Evolutionary conservation across 2,329 filamentous ascomycete species (phyloP).

Genomic region (Scortechinia acanthostroma): DNA sequence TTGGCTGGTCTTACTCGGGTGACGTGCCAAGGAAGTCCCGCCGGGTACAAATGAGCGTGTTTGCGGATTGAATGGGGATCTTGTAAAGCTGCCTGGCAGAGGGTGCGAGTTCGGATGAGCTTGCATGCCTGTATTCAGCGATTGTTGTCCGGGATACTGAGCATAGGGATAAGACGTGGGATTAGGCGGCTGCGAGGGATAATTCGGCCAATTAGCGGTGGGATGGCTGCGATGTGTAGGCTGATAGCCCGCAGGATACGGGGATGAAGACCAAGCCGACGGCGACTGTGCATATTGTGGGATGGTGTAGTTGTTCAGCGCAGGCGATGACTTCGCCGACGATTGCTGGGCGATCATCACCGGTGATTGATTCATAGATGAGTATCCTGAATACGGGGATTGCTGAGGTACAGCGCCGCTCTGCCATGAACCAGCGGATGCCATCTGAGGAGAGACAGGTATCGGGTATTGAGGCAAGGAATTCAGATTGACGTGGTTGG

Average conservation of each 20-base stretch:
- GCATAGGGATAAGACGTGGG: conserved; percentile 37
- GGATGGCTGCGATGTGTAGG: background rate
- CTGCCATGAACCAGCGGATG: background rate
- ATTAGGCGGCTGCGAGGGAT: conserved; percentile 19
- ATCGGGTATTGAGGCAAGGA: background rate
- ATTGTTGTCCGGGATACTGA: conserved; percentile 37
- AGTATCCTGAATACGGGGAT: background rate
- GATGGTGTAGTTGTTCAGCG: background rate
- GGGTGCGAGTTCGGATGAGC: conserved; percentile 22
- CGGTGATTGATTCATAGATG: background rate
- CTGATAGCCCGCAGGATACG: background rate
- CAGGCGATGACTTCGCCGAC: background rate
- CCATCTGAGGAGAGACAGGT: background rate
- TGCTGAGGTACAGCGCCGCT: background rate
- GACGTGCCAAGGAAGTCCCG: conserved; percentile 9
- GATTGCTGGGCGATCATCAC: background rate
- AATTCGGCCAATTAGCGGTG: conserved; percentile 12
- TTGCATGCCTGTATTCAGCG: conserved; percentile 23
- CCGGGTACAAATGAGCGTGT: conserved; percentile 56
- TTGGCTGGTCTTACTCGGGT: background rate
- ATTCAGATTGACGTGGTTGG: background rate
- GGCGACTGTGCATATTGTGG: background rate
- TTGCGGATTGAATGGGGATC: conserved; percentile 58
- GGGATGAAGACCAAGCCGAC: background rate
- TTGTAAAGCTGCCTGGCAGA: conserved; percentile 22